Conservation (phyloP, 1,139 yeast species). For the Kodamaea plutei region DNA sequence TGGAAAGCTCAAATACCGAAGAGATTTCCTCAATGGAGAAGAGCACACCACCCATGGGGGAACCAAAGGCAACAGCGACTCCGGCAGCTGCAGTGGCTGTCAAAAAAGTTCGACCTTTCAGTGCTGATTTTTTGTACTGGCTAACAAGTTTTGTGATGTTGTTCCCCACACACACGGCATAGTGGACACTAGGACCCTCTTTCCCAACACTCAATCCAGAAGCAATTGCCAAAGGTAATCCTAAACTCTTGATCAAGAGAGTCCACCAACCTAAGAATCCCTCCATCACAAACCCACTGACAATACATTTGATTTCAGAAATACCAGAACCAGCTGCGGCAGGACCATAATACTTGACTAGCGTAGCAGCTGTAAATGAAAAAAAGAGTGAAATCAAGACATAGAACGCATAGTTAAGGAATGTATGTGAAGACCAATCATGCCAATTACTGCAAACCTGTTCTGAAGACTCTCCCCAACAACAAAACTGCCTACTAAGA, state of each 20-base stretch:
- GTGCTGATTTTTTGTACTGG: slow-evolving; percentile 42
- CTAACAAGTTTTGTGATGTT: slow-evolving; percentile 53
- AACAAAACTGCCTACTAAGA: slow-evolving; percentile 73
- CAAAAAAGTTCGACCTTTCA: slow-evolving; percentile 52
- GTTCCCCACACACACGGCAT: slow-evolving; percentile 79
- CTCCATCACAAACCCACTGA: slow-evolving; percentile 80
- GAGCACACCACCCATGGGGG: slow-evolving; percentile 71
- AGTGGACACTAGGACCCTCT: slow-evolving; percentile 85
- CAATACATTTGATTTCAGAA: slow-evolving; percentile 92
- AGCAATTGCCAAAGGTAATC: slow-evolving; percentile 82
- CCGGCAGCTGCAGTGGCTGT: slow-evolving; percentile 68
- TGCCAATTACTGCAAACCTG: slow-evolving; percentile 50
- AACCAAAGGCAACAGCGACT: slow-evolving; percentile 70
- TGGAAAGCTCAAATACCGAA: slow-evolving; percentile 64
- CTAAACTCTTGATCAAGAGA: slow-evolving; percentile 67
- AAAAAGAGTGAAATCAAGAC: slow-evolving; percentile 57
- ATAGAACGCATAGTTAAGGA: slow-evolving; percentile 55
- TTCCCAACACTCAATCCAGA: slow-evolving; percentile 80
- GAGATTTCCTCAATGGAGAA: slow-evolving; percentile 75
- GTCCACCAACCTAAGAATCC: slow-evolving; percentile 78
- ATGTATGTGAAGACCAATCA: slow-evolving; percentile 43
- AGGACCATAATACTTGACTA: slow-evolving; percentile 75
- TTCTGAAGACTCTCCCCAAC: slow-evolving; percentile 53
- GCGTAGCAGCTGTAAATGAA: slow-evolving; percentile 59
- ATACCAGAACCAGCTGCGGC: slow-evolving; percentile 97